Evolutionary conservation across 2,329 filamentous ascomycete species (phyloP), one percentile per base, ranked within the genome.

Genomic region (Orbilia javanica): DNA sequence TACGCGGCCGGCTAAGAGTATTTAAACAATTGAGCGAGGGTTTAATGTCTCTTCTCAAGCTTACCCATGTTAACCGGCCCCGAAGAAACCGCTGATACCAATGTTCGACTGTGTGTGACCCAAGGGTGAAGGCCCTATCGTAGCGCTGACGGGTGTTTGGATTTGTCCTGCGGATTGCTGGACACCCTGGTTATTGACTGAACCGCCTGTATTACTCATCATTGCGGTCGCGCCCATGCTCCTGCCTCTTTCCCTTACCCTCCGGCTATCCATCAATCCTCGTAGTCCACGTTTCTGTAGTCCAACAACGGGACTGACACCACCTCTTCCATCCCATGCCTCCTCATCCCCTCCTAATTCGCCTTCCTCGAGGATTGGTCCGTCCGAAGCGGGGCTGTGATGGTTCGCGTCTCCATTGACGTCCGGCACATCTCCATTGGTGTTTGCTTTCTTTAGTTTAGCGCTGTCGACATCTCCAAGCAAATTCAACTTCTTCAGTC

Each of bases 261-360:
- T 88, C 52, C 95, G 87, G 2, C 95, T 95, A 84, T 98, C 96
- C 96, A 99, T 98, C 80, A 99, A 84, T 0, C 96, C 96, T 75
- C 95, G 88, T 39, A 99, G 84, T 0, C 96, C 96, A 67, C 96
- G 88, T 86, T 99, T 99, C 86, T 99, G 96, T 80, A 99, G 84
- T 0, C 96, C 96, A 81, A 99, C 97, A 1, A 98, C 95, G 60
- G 93, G 93, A 85, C 92, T 94, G 36, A 95, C 84, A 85, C 96
- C 89, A 73, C 91, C 90, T 82, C 88, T 86, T 86, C 86, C 1
- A 85, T 87, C 75, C 95, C 96, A 99, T 0, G 95, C 86, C 80
- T 94, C 92, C 13, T 88, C 85, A 79, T 65, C 81, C 22, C 50
- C 42, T 84, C 86, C 27, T 84, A 84, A 52, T 85, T 84, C 64